Conservation (phyloP, 1,284 basidiomycete species). For the Heterobasidion occidentale region DNA sequence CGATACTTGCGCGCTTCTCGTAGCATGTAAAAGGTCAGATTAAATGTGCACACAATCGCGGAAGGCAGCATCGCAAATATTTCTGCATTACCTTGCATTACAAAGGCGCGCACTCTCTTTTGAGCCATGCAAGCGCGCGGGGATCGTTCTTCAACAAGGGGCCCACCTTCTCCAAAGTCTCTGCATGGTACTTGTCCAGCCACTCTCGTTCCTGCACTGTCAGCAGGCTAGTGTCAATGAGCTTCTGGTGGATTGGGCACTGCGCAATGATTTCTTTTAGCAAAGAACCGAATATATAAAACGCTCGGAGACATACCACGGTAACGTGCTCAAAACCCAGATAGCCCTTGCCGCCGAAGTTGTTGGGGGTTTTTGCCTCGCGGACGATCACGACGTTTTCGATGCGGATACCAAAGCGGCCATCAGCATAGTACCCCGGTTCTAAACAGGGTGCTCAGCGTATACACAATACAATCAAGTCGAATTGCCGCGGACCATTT, state of each 20-base stretch:
- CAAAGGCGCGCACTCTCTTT: conserved; percentile 55
- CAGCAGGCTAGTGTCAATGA: conserved; percentile 67
- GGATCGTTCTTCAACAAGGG: conserved; percentile 53
- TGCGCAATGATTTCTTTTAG: conserved; percentile 20
- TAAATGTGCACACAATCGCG: neutral
- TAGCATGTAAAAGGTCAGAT: too few relatives aligned
- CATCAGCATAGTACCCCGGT: conserved; percentile 93
- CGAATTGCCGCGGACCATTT: conserved; percentile 44
- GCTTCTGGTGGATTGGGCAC: conserved; percentile 85
- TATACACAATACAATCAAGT: neutral
- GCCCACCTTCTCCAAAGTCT: conserved; percentile 70
- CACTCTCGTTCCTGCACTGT: conserved; percentile 65
- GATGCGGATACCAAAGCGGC: conserved; percentile 88
- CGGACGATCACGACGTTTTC: conserved; percentile 83
- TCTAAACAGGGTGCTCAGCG: conserved; percentile 33
- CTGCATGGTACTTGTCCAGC: conserved; percentile 83
- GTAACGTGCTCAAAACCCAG: conserved; percentile 81
- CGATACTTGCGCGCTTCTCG: too few relatives aligned
- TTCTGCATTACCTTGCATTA: conserved; percentile 14
- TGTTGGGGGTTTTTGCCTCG: conserved; percentile 32
- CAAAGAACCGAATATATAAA: neutral
- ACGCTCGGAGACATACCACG: conserved; percentile 38
- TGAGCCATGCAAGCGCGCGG: conserved; percentile 74
- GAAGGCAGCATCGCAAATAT: neutral
- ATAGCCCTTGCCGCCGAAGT: conserved; percentile 79